Conservation (phyloP, 495 filamentous ascomycete species). For the Xylaria longipes region DNA sequence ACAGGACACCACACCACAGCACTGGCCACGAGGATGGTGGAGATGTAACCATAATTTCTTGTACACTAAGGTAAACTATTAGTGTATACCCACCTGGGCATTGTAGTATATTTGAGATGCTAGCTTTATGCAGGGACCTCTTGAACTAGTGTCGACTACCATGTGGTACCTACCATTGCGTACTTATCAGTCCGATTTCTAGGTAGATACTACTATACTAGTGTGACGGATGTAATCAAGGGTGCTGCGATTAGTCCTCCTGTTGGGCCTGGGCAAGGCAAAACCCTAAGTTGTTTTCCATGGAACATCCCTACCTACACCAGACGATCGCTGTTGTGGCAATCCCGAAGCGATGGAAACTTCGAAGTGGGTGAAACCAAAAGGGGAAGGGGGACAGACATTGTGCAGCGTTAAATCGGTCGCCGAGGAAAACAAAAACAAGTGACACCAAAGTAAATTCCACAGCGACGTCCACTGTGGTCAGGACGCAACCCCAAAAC, state of each 20-base stretch:
- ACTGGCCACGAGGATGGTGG: conserved; percentile 22
- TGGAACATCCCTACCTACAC: conserved; percentile 14
- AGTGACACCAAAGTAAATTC: not conserved
- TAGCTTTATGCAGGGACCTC: conserved; percentile 22
- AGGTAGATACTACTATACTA: too few relatives aligned
- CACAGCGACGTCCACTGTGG: conserved; percentile 4
- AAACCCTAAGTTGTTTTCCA: not conserved
- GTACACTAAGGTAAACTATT: conserved; percentile 11
- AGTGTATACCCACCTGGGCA: conserved; percentile 6
- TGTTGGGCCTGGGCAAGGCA: not conserved
- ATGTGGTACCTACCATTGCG: conserved; percentile 4
- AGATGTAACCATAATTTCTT: conserved; percentile 14
- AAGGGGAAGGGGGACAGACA: conserved; percentile 15
- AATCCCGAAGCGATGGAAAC: conserved; percentile 25
- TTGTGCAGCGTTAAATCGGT: not conserved
- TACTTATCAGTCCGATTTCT: not conserved
- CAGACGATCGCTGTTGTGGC: conserved; percentile 23
- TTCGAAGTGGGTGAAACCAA: not conserved
- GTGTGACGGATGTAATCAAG: not conserved
- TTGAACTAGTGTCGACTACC: conserved; percentile 5
- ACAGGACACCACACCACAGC: conserved; percentile 8
- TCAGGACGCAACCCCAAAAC: not conserved
- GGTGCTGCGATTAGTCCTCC: not conserved
- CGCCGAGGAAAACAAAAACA: not conserved
- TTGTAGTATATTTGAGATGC: conserved; percentile 23